Percentiles rank a stretch among this genome's conserved stretches.
phyloP scores from a whole-genome alignment of 331 rosid species.

The Rhamnella rubrinervis region DNA sequence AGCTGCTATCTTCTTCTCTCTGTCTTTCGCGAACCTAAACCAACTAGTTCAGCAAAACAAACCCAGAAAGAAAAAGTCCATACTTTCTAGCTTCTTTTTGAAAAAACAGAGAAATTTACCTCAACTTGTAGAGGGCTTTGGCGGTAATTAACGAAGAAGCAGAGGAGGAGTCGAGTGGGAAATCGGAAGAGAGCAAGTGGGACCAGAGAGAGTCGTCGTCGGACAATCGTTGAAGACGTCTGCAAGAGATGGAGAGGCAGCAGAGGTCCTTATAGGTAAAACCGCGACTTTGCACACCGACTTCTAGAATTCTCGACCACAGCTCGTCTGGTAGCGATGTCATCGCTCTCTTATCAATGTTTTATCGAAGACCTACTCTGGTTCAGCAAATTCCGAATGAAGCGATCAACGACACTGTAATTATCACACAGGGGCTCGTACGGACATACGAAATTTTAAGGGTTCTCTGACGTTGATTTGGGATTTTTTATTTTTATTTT shows the following conservation, averaged over 20 bases:
- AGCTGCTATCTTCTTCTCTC: slow-evolving; percentile 52
- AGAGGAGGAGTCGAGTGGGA: slow-evolving; percentile 19
- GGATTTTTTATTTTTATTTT: too few species aligned
- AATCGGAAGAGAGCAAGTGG: slow-evolving; percentile 57
- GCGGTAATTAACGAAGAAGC: slow-evolving; percentile 15
- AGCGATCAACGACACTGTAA: too few species aligned
- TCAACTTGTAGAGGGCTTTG: slow-evolving; percentile 53
- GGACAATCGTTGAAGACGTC: slow-evolving; percentile 60
- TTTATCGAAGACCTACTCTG: too few species aligned
- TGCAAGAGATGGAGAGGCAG: slow-evolving; percentile 61
- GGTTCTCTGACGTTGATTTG: too few species aligned
- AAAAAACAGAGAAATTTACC: slow-evolving; percentile 23
- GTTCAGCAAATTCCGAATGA: too few species aligned
- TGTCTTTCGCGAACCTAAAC: slow-evolving; percentile 63
- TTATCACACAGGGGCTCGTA: too few species aligned
- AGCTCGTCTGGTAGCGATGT: slow-evolving; percentile 62
- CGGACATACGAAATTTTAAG: too few species aligned
- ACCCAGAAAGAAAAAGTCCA: neutral
- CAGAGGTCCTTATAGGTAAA: slow-evolving; percentile 59
- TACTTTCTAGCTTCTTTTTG: neutral
- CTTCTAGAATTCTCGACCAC: slow-evolving; percentile 59
- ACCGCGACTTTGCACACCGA: slow-evolving; percentile 42
- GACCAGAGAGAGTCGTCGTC: slow-evolving; percentile 56
- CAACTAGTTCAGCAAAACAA: neutral
- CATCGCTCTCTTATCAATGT: slow-evolving; percentile 21